These are phyloP conservation scores for Solanum neorickii DNA, from an alignment of 257 asterid species.

Conservation along the genomic window DNA sequence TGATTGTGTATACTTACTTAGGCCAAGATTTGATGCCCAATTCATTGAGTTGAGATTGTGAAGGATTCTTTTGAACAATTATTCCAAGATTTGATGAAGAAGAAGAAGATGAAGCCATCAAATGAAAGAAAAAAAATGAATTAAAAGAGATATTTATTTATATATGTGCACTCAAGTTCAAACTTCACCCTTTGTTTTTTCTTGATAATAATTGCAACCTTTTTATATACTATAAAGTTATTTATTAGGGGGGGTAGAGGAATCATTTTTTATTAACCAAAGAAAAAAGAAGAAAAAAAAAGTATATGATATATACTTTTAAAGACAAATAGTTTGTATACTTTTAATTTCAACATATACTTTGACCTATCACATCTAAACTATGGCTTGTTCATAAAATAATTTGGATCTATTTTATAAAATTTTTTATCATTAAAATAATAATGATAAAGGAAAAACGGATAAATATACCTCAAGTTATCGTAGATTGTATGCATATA, in stretches of 20 bases:
- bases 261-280: not conserved
- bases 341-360: not conserved
- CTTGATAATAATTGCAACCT: not conserved
- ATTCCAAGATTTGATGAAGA: constrained; percentile 46
- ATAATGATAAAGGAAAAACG: not conserved
- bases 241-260: not conserved
- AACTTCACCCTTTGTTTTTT: not conserved
- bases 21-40: constrained; percentile 97
- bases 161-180: not conserved
- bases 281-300: not conserved
- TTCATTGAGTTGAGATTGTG: constrained; percentile 58
- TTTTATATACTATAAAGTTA: not conserved
- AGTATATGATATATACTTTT: not conserved
- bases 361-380: not conserved
- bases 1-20: constrained; percentile 40
- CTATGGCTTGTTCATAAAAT: not conserved
- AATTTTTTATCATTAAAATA: not conserved
- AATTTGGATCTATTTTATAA: not conserved
- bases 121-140: not conserved
- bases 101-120: constrained; percentile 26
- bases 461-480: too few relatives aligned
- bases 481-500: too few relatives aligned
- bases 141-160: not conserved
- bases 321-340: not conserved
- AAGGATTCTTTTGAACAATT: constrained; percentile 57